A percentile compares a stretch with the other conserved stretches of the same genome.
phyloP scores from a whole-genome alignment of 345 rosid genomes.

The Arabis alpina region DNA sequence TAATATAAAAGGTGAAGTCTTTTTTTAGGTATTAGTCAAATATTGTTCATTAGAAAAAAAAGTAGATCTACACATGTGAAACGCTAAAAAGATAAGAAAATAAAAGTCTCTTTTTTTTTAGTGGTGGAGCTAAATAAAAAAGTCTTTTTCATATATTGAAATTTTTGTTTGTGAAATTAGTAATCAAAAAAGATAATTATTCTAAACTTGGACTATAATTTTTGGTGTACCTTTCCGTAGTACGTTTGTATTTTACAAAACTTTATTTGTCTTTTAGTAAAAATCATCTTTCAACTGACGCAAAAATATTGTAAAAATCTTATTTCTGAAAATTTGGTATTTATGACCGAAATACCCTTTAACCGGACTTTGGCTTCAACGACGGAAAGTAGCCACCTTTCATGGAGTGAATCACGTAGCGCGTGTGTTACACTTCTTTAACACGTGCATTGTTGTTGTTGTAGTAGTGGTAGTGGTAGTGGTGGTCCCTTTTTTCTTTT shows the following conservation, averaged over 20 bases:
- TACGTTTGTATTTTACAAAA: not conserved
- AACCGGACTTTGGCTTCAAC: conserved; percentile 40
- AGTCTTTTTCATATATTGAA: conserved; percentile 4
- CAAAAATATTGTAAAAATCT: conserved; percentile 29
- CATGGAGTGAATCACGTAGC: conserved; percentile 41
- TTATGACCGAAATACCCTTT: conserved; percentile 35
- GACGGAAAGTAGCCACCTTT: conserved; percentile 47
- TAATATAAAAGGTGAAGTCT: not conserved
- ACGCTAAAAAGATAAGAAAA: conserved; percentile 12
- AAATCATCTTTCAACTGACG: conserved; percentile 13
- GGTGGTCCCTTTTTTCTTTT: conserved; percentile 39
- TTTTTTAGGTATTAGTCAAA: conserved; percentile 19
- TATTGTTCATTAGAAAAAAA: conserved; percentile 32
- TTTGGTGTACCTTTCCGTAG: conserved; percentile 49
- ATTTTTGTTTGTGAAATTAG: too few relatives aligned
- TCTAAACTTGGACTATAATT: not conserved
- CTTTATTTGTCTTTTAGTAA: conserved; percentile 33
- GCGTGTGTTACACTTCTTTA: conserved; percentile 35
- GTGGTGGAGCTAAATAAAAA: conserved; percentile 41
- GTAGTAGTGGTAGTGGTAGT: not conserved
- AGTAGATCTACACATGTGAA: conserved; percentile 44
- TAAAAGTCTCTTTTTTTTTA: conserved; percentile 18
- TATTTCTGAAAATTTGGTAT: not conserved
- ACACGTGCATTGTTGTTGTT: conserved; percentile 33
- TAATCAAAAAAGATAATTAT: too few relatives aligned